Base-by-base conservation (phyloP, 2,329 filamentous ascomycete species). In the Aspergillus proliferans region DNA sequence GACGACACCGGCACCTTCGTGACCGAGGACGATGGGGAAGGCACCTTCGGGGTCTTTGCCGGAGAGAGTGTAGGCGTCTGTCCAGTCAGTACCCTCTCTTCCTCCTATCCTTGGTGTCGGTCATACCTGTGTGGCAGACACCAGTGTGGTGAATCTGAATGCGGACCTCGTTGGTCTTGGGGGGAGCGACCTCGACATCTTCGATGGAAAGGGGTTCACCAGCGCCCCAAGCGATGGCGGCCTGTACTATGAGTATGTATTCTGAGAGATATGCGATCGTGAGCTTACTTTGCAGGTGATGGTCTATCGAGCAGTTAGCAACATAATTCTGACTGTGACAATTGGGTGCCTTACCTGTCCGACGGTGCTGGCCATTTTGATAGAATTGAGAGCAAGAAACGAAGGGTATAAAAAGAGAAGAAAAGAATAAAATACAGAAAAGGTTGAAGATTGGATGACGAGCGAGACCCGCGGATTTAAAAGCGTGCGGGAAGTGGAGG, bases 101-200 rank as follows among this genome's bases (percentile, higher is more conserved):
- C 14, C 2, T 43, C 19, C 8, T 18, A 6, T 15, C 12, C 33
- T n/a, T 36, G 7, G 5, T 3, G 8, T 15, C 14, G 49, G 45
- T 66, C 71, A 61, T 75, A 93, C 88, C 88, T 69, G 92, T 98
- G 77, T 98, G 93, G 79, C 93, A 98, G 69, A 98, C 93, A 74
- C 93, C 93, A 47, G 93, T 98, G 79, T 96, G 94, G 79, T 92
- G 86, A 70, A 97, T 88, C 78, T 97, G 77, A 68, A 98, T 95
- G 64, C 93, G 88, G 67, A 98, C 93, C 77, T 98, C 93, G 75
- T 95, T 83, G 53, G 92, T 91, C 73, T 80, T 84, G 52, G 93
- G 93, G 55, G 92, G 87, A 47, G 80, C 83, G 58, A 98, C 93
- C 76, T 97, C 91, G 63, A 98, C 79, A 60, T 95, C 88, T 76